Evolutionary conservation across 148 eudicot genomes (phyloP).

Genomic region (Heliamphora exappendiculata): DNA sequence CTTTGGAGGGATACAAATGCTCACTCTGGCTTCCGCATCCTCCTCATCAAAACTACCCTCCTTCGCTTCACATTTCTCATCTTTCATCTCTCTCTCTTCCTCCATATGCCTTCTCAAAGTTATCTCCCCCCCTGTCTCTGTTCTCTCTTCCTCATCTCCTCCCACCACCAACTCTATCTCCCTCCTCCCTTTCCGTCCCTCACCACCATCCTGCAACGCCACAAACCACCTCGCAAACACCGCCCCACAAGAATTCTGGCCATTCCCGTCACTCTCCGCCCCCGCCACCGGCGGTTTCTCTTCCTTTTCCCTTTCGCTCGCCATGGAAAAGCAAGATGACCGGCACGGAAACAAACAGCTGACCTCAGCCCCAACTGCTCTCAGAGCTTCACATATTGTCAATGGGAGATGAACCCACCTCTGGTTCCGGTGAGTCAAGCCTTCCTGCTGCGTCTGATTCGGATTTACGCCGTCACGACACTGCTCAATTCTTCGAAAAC

Average conservation of each 20-base stretch:
- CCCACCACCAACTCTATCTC: constrained; percentile 63
- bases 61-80: constrained; percentile 24
- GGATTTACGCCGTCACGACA: background rate
- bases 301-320: constrained; percentile 13
- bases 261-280: constrained; percentile 3
- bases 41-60: constrained; percentile 15
- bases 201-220: constrained; percentile 55
- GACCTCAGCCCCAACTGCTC: constrained; percentile 59
- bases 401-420: constrained; percentile 83
- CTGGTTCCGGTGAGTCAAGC: constrained; percentile 43
- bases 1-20: constrained; percentile 77
- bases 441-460: constrained; percentile 21
- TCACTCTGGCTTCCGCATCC: constrained; percentile 42
- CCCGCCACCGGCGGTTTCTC: no score
- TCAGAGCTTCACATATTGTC: constrained; percentile 70
- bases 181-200: no score
- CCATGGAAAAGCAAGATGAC: constrained; percentile 45
- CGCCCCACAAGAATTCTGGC: constrained; percentile 38
- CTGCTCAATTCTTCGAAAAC: constrained; percentile 44
- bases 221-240: constrained; percentile 71
- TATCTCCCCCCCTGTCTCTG: constrained; percentile 21
- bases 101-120: constrained; percentile 62
- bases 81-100: constrained; percentile 58
- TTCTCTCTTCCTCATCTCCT: constrained; percentile 30
- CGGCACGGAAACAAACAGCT: constrained; percentile 75